These are phyloP conservation scores for Penicillium sp. DNA, from an alignment of 2,329 filamentous ascomycete species.

Conservation along the genomic window DNA sequence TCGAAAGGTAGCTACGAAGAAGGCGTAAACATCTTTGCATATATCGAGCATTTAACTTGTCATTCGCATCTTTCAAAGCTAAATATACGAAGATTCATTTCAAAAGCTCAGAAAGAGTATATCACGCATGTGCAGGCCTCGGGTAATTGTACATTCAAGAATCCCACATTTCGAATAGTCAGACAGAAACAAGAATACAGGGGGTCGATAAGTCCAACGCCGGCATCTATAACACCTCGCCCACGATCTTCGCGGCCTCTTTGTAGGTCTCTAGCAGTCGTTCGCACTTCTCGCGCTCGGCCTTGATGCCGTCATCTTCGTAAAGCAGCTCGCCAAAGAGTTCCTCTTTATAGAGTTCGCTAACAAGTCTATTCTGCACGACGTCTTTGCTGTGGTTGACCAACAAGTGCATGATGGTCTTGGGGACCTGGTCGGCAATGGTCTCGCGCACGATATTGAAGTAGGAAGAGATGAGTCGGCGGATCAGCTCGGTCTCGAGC, in stretches of 20 bases:
- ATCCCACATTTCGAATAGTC: conserved; percentile 12
- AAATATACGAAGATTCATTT: conserved; percentile 1
- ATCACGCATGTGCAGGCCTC: conserved; percentile 16
- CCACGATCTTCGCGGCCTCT: conserved; percentile 96
- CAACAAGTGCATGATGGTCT: conserved; percentile 96
- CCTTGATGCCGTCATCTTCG: conserved; percentile 95
- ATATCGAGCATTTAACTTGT: neutral
- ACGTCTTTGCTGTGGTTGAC: conserved; percentile 98
- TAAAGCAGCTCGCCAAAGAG: conserved; percentile 91
- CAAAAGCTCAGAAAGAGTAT: conserved; percentile 1
- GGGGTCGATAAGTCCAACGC: neutral
- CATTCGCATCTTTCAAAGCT: neutral
- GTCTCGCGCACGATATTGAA: conserved; percentile 98
- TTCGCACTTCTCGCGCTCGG: conserved; percentile 97
- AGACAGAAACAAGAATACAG: conserved; percentile 7
- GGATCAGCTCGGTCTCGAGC: conserved; percentile 95
- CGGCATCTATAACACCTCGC: conserved; percentile 71
- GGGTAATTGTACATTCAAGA: conserved; percentile 24
- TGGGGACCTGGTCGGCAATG: conserved; percentile 97
- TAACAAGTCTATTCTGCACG: conserved; percentile 93
- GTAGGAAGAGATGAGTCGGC: conserved; percentile 93
- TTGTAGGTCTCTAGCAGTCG: conserved; percentile 91
- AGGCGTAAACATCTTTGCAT: conserved; percentile 16
- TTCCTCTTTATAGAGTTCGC: conserved; percentile 86
- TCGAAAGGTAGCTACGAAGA: conserved; percentile 19